A percentile compares a stretch with the other conserved stretches of the same genome.
Conservation (phyloP, 1,284 basidiomycete genomes). For the Hemileia vastatrix region DNA sequence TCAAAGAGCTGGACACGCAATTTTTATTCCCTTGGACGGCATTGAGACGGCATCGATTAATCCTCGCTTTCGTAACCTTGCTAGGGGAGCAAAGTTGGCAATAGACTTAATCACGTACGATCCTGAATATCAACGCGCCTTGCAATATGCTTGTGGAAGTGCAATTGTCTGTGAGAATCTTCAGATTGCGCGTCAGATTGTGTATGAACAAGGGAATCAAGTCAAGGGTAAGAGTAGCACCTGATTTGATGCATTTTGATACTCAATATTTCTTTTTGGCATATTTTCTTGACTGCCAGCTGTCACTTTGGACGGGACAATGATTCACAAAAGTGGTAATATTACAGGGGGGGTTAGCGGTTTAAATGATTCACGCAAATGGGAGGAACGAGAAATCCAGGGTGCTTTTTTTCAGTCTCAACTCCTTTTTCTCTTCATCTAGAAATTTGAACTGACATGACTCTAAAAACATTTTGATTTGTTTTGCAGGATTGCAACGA, state of each 20-base stretch:
- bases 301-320: conserved; percentile 89
- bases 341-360: conserved; percentile 89
- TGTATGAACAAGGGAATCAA: conserved; percentile 87
- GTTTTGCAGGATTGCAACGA: conserved; percentile 49
- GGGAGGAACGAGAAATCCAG: conserved; percentile 87
- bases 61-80: conserved; percentile 85
- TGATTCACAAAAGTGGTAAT: conserved; percentile 93
- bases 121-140: conserved; percentile 74
- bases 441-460: too few relatives aligned
- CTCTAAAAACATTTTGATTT: neutral
- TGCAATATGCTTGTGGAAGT: conserved; percentile 92
- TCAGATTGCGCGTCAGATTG: conserved; percentile 79
- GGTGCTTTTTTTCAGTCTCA: conserved; percentile 33
- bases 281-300: conserved; percentile 50
- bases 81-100: conserved; percentile 80
- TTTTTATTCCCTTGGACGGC: conserved; percentile 93
- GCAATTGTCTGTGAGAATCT: conserved; percentile 89
- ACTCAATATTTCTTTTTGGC: neutral
- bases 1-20: conserved; percentile 86
- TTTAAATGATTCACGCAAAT: conserved; percentile 63
- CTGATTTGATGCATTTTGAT: neutral
- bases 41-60: conserved; percentile 88
- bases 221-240: conserved; percentile 65
- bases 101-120: conserved; percentile 90
- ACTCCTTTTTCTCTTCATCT: neutral